These are phyloP conservation scores for Verticillium nubilum DNA, from an alignment of 2,329 filamentous ascomycete genomes.

Conservation along the genomic window DNA sequence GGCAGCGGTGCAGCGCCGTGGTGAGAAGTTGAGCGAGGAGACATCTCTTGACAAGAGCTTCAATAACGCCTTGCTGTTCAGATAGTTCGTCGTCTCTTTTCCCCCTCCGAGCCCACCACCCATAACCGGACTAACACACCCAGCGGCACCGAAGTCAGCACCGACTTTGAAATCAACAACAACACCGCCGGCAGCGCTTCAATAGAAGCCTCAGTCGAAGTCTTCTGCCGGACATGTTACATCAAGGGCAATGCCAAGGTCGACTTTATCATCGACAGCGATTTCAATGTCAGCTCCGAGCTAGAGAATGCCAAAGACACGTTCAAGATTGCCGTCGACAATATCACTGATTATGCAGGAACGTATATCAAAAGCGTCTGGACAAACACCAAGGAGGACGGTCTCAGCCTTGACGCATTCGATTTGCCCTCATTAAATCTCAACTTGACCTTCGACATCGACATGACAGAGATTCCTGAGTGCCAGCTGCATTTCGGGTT, in stretches of 20 bases:
- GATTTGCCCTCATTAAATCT: constrained; percentile 31
- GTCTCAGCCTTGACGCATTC: constrained; percentile 22
- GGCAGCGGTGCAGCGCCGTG: constrained; percentile 1
- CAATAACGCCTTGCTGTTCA: constrained; percentile 30
- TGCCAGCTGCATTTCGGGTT: constrained; percentile 39
- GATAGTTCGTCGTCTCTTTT: constrained; percentile 16
- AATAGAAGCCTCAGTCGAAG: constrained; percentile 25
- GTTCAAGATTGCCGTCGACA: constrained; percentile 24
- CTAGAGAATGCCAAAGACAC: constrained; percentile 25
- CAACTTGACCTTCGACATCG: constrained; percentile 36
- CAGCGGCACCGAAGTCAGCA: constrained; percentile 3
- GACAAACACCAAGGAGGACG: constrained; percentile 17
- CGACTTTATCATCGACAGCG: constrained; percentile 31
- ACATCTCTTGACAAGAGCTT: constrained; percentile 32
- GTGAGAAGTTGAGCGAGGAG: constrained; percentile 15
- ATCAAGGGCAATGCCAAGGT: constrained; percentile 39
- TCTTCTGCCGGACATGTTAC: constrained; percentile 44
- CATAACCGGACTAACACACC: no score
- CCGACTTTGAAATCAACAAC: constrained; percentile 3
- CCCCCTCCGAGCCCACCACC: no score
- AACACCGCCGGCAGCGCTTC: constrained; percentile 11
- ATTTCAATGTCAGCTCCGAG: constrained; percentile 31
- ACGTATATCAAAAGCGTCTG: constrained; percentile 23
- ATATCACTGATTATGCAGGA: constrained; percentile 26
- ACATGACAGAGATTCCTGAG: constrained; percentile 36